Conservation (phyloP, 2,329 filamentous ascomycete genomes). For the Erysiphe neolycopersici region DNA sequence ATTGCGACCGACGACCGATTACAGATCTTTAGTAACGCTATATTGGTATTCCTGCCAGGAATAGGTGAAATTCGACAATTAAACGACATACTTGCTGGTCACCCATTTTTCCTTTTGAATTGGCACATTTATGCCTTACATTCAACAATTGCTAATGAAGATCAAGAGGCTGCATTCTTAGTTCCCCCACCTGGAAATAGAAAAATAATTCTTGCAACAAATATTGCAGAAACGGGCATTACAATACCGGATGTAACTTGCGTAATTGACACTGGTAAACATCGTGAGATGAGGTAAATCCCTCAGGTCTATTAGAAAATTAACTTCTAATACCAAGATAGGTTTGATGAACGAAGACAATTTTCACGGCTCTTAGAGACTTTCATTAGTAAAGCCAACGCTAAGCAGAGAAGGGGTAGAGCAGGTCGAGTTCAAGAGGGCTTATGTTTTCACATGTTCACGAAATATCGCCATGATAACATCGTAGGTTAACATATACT, state of each 20-base stretch:
- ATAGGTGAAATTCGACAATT: conserved; percentile 77
- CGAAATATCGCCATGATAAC: conserved; percentile 63
- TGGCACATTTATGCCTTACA: conserved; percentile 84
- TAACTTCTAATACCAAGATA: conserved; percentile 3
- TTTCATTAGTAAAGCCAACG: conserved; percentile 86
- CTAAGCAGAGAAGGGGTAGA: conserved; percentile 78
- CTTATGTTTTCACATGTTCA: conserved; percentile 88
- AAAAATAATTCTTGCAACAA: conserved; percentile 91
- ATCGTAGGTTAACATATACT: conserved; percentile 15
- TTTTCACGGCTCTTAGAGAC: conserved; percentile 76
- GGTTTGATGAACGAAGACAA: conserved; percentile 74
- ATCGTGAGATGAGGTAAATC: conserved; percentile 60
- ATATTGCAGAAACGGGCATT: conserved; percentile 95
- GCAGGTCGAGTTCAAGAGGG: conserved; percentile 90
- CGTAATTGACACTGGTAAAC: conserved; percentile 88
- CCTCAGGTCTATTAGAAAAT: background rate
- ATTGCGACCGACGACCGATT: conserved; percentile 45
- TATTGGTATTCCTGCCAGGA: conserved; percentile 84
- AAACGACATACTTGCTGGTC: conserved; percentile 59
- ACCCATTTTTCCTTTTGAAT: conserved; percentile 43
- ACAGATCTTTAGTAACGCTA: conserved; percentile 54
- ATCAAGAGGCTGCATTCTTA: conserved; percentile 81
- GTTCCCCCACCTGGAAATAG: conserved; percentile 56
- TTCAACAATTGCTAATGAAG: conserved; percentile 83
- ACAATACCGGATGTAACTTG: conserved; percentile 96